Conservation (phyloP, 371 early-diverging fungal genomes). For the Mortierella sp. region DNA sequence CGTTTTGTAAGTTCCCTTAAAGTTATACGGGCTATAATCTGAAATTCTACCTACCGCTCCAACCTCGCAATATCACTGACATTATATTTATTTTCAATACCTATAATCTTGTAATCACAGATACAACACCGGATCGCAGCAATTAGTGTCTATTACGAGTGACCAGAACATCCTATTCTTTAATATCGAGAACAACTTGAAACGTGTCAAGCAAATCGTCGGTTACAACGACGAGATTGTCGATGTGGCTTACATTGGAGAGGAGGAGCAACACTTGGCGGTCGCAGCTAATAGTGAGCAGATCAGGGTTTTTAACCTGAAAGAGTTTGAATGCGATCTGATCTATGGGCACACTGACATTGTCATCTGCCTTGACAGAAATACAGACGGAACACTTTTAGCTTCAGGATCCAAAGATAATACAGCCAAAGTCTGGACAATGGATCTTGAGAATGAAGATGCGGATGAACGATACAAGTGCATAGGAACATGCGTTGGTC, state of each 20-base stretch:
- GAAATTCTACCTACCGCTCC: not conserved
- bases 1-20: slow-evolving; percentile 62
- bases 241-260: slow-evolving; percentile 85
- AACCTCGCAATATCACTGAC: not conserved
- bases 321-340: slow-evolving; percentile 85
- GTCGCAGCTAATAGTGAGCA: slow-evolving; percentile 95
- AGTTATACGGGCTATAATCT: not conserved
- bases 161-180: slow-evolving; percentile 94
- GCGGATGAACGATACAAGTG: slow-evolving; percentile 67
- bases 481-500: slow-evolving; percentile 87
- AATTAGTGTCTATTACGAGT: slow-evolving; percentile 81
- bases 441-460: slow-evolving; percentile 63
- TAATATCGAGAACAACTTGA: slow-evolving; percentile 63
- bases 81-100: not conserved
- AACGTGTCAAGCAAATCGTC: slow-evolving; percentile 84
- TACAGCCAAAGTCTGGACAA: slow-evolving; percentile 84
- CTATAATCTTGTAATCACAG: slow-evolving; percentile 45
- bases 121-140: slow-evolving; percentile 67
- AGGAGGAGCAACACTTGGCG: slow-evolving; percentile 78
- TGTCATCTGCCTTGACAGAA: slow-evolving; percentile 82
- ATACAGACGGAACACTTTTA: slow-evolving; percentile 74
- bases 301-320: slow-evolving; percentile 86
- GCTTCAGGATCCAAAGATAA: slow-evolving; percentile 94
- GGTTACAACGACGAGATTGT: slow-evolving; percentile 97
- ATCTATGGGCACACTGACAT: slow-evolving; percentile 92